Conservation (phyloP, 176 grass and related monocot species). For the Musa itinerans region DNA sequence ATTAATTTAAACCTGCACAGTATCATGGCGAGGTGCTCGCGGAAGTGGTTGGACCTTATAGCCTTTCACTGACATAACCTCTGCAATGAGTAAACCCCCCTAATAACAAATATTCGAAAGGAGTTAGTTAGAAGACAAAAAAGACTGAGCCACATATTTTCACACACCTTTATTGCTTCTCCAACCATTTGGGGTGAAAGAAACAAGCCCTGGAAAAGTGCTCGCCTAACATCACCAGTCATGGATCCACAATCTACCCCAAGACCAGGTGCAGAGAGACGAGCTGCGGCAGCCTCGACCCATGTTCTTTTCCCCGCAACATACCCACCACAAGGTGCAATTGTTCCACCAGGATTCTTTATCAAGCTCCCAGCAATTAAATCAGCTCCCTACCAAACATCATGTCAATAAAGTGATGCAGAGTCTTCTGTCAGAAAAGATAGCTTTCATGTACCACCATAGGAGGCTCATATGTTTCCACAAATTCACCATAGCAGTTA, state of each 20-base stretch:
- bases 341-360: slow-evolving; percentile 89
- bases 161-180: slow-evolving; percentile 69
- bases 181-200: slow-evolving; percentile 94
- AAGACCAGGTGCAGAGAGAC: slow-evolving; percentile 82
- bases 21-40: slow-evolving; percentile 54
- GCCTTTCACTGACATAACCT: slow-evolving; percentile 73
- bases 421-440: not conserved
- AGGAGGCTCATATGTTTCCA: slow-evolving; percentile 68
- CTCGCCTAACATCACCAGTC: slow-evolving; percentile 69
- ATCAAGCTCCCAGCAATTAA: slow-evolving; percentile 91
- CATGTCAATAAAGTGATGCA: slow-evolving; percentile 12
- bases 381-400: slow-evolving; percentile 61
- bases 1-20: slow-evolving; percentile 60
- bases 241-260: slow-evolving; percentile 79
- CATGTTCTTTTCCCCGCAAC: slow-evolving; percentile 71
- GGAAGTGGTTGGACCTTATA: slow-evolving; percentile 77
- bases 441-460: slow-evolving; percentile 47
- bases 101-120: slow-evolving; percentile 25
- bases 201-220: slow-evolving; percentile 85
- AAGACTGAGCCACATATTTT: not conserved
- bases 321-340: slow-evolving; percentile 79
- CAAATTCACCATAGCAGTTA: slow-evolving; percentile 98
- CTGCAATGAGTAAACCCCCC: slow-evolving; percentile 78
- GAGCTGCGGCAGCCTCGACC: slow-evolving; percentile 62
- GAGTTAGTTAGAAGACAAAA: not conserved